A percentile compares a stretch with the other conserved stretches of the same genome.
phyloP scores from a whole-genome alignment of 371 early-diverging fungal genomes.

The Rhizomucor pusillus region DNA sequence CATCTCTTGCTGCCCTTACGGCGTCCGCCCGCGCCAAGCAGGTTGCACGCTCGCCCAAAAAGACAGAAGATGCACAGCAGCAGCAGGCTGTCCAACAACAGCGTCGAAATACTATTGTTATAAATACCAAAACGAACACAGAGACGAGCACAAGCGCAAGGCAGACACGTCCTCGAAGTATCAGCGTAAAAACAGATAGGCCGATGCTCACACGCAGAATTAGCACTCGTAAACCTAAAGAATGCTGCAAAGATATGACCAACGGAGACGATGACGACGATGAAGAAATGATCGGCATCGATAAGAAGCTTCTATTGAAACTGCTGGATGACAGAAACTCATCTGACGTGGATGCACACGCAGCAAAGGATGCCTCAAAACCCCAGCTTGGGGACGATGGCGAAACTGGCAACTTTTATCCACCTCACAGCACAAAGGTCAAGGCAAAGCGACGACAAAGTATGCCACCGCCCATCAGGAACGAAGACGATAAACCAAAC shows the following conservation, averaged over 20 bases:
- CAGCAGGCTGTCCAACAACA: not conserved
- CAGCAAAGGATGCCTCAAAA: not conserved
- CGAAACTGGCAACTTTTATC: not conserved
- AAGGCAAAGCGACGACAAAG: conserved; percentile 9
- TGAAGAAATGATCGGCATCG: not conserved
- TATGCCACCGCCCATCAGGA: conserved; percentile 2
- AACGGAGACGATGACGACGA: not conserved
- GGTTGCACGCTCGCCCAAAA: not conserved
- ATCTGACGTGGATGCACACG: not conserved
- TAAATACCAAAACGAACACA: not conserved
- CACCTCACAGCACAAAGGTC: not conserved
- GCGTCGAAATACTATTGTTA: not conserved
- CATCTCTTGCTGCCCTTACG: conserved; percentile 6
- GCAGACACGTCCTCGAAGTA: conserved; percentile 2
- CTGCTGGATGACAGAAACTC: conserved; percentile 2
- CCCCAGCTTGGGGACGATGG: not conserved
- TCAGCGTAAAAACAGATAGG: conserved; percentile 1
- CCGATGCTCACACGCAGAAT: not conserved
- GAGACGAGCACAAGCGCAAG: not conserved
- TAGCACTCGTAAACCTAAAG: not conserved
- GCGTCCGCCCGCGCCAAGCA: conserved; percentile 10
- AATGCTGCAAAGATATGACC: conserved; percentile 1
- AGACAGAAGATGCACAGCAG: conserved; percentile 4
- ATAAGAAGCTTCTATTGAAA: not conserved
- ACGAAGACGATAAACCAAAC: conserved; percentile 1